These are phyloP conservation scores for Ophiosphaerella korrae DNA, from an alignment of 2,329 filamentous ascomycete genomes.

Conservation along the genomic window DNA sequence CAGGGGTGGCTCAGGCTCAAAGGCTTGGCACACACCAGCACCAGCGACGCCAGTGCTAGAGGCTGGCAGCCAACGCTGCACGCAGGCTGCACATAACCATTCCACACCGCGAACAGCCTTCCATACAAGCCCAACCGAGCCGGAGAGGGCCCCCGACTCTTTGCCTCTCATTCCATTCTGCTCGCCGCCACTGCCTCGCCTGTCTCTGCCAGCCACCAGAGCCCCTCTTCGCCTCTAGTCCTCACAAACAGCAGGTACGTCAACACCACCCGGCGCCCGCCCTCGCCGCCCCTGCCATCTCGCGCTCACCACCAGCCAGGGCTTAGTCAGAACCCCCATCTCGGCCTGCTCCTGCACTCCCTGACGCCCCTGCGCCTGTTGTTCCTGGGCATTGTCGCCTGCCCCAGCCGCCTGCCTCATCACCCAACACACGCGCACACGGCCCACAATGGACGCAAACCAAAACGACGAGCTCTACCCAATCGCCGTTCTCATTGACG, in stretches of 20 bases:
- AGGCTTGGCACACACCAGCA: constrained; percentile 3
- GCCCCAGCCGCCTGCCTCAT: constrained; percentile 23
- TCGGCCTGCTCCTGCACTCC: constrained; percentile 14
- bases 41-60: constrained; percentile 6
- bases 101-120: constrained; percentile 22
- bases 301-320: constrained; percentile 25
- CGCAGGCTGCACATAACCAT: constrained; percentile 15
- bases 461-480: constrained; percentile 99
- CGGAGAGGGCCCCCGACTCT: constrained; percentile 19
- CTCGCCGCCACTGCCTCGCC: constrained; percentile 16
- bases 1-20: constrained; percentile 4
- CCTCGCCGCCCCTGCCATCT: constrained; percentile 26
- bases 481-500: constrained; percentile 99
- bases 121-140: constrained; percentile 8
- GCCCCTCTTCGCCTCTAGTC: constrained; percentile 28
- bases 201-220: constrained; percentile 20
- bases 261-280: constrained; percentile 37
- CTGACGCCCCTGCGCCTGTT: constrained; percentile 8
- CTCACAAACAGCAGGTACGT: constrained; percentile 43
- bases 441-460: constrained; percentile 78
- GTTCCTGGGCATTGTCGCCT: constrained; percentile 24
- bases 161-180: constrained; percentile 8
- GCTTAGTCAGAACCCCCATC: constrained; percentile 2
- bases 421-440: constrained; percentile 22
- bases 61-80: constrained; percentile 5